These are phyloP conservation scores for Rhizoclosmatium globosum DNA, from an alignment of 192 early-diverging fungal genomes.

Conservation along the genomic window DNA sequence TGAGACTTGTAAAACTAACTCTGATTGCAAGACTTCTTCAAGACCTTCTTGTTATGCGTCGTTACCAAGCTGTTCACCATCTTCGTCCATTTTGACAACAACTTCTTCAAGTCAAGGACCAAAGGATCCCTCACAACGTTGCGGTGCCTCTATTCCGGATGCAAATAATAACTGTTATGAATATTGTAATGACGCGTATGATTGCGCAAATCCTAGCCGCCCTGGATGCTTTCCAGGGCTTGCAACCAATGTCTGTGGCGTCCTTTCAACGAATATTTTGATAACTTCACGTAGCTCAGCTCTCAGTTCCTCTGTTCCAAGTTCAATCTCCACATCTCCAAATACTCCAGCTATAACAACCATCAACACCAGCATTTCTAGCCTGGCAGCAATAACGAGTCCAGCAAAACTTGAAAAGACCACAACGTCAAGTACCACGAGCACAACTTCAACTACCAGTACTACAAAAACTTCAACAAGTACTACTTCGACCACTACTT, in stretches of 20 bases:
- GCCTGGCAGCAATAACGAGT: too few species aligned
- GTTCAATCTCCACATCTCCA: not conserved
- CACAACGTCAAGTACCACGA: not conserved
- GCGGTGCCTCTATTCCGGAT: not conserved
- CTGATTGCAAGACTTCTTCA: not conserved
- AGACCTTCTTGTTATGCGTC: not conserved
- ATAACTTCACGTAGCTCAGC: not conserved
- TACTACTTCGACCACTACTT: not conserved
- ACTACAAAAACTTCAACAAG: not conserved
- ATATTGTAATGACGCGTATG: not conserved
- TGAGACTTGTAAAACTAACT: not conserved
- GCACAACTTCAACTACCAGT: not conserved
- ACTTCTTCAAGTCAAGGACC: not conserved
- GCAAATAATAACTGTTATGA: not conserved
- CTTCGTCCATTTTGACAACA: not conserved
- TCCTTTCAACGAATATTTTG: not conserved
- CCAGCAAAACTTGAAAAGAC: too few species aligned
- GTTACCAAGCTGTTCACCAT: too few species aligned
- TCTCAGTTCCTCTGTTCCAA: not conserved
- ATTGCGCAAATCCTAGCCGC: not conserved
- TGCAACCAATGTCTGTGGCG: not conserved
- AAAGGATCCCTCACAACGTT: not conserved
- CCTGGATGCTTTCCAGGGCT: not conserved
- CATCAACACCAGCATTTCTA: too few species aligned
- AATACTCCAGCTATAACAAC: not conserved